Evolutionary conservation across 2,329 filamentous ascomycete genomes (phyloP).

Genomic region (Xylaria sp.): DNA sequence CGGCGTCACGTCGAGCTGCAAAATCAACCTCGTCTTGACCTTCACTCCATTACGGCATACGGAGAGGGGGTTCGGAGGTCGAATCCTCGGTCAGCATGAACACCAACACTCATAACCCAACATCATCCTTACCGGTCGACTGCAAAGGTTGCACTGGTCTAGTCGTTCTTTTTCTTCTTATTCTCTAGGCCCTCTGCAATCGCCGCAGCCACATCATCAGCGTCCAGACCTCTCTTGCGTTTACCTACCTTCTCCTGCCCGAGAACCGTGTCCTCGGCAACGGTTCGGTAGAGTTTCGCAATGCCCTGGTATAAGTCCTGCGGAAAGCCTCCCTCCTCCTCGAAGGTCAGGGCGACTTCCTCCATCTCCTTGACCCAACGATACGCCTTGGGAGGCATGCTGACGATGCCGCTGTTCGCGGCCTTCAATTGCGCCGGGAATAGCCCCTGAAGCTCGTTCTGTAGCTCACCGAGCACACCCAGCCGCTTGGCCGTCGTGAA

Average conservation of each 20-base stretch:
- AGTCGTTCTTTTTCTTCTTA: constrained; percentile 32
- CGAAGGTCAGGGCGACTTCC: constrained; percentile 64
- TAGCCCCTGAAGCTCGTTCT: constrained; percentile 47
- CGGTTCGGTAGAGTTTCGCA: constrained; percentile 54
- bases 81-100: too few relatives aligned
- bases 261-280: constrained; percentile 57
- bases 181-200: constrained; percentile 30
- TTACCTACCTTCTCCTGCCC: constrained; percentile 54
- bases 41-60: too few relatives aligned
- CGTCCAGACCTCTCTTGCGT: constrained; percentile 50
- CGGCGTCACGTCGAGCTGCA: not conserved
- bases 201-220: constrained; percentile 51
- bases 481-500: constrained; percentile 63
- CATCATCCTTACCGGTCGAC: not conserved
- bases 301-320: constrained; percentile 52
- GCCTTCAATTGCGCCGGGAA: constrained; percentile 42
- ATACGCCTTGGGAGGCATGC: constrained; percentile 70
- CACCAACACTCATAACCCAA: not conserved
- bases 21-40: not conserved
- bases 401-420: constrained; percentile 48
- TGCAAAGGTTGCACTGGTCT: not conserved
- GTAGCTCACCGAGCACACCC: constrained; percentile 56
- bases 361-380: constrained; percentile 74
- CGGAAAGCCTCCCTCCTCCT: constrained; percentile 58
- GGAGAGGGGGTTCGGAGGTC: too few relatives aligned